These are phyloP conservation scores for Torulaspora gathmanii DNA, from an alignment of 805 yeast genomes.

Conservation along the genomic window DNA sequence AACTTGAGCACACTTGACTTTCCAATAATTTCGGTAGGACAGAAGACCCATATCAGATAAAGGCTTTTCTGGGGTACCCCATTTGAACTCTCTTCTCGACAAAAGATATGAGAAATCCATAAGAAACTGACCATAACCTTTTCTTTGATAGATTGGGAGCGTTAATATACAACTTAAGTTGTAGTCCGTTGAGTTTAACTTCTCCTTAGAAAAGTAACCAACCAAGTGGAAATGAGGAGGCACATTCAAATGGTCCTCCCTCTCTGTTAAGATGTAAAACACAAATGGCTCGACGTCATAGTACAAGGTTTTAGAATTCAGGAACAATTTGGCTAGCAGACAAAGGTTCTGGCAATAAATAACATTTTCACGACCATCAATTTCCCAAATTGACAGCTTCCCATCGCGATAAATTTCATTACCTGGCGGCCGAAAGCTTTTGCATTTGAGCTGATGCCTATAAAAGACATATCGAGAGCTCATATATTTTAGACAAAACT, in stretches of 20 bases:
- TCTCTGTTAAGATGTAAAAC: conserved; percentile 78
- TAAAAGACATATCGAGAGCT: conserved; percentile 58
- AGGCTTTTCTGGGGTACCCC: conserved; percentile 96
- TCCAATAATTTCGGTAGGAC: conserved; percentile 88
- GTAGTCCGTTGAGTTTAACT: conserved; percentile 64
- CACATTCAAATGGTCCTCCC: conserved; percentile 39
- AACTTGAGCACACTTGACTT: conserved; percentile 50
- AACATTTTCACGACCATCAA: conserved; percentile 82
- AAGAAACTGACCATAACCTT: conserved; percentile 83
- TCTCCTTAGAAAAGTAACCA: conserved; percentile 91
- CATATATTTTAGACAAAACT: conserved; percentile 77
- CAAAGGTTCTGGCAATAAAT: conserved; percentile 87
- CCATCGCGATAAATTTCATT: conserved; percentile 77
- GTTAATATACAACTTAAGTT: conserved; percentile 90
- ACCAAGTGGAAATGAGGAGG: conserved; percentile 63
- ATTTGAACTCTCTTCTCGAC: conserved; percentile 63
- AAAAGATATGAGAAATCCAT: conserved; percentile 86
- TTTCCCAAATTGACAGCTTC: conserved; percentile 73
- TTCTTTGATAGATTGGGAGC: conserved; percentile 78
- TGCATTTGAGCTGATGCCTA: conserved; percentile 76
- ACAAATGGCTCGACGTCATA: conserved; percentile 94
- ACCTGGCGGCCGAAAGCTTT: conserved; percentile 71
- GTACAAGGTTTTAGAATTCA: conserved; percentile 86
- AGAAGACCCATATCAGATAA: conserved; percentile 78
- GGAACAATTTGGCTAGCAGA: conserved; percentile 78